These are phyloP conservation scores for Uncinocarpus reesii DNA, from an alignment of 2,329 filamentous ascomycete genomes.

Conservation along the genomic window DNA sequence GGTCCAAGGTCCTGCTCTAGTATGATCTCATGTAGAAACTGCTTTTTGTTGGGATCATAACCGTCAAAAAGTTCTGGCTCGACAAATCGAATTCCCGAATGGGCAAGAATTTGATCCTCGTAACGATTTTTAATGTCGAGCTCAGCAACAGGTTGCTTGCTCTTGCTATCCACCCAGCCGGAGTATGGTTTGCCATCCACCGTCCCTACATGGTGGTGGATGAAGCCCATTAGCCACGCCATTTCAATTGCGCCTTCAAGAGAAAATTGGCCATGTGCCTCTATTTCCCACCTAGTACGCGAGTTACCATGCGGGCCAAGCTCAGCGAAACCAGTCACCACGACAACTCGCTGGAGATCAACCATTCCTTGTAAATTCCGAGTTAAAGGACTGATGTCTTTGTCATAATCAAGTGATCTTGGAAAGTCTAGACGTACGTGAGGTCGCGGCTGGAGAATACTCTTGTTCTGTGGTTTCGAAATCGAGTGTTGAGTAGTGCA, in stretches of 20 bases:
- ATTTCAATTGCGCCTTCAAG: conserved; percentile 96
- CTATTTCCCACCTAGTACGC: conserved; percentile 97
- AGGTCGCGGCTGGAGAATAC: background rate
- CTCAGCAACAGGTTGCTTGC: background rate
- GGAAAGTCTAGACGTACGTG: background rate
- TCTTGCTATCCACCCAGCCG: conserved; percentile 12
- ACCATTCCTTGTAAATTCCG: conserved; percentile 29
- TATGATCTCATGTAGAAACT: conserved; percentile 1
- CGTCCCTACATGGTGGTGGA: conserved; percentile 95
- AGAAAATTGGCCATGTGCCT: conserved; percentile 89
- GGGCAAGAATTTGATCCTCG: conserved; percentile 22
- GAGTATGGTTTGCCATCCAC: conserved; percentile 59
- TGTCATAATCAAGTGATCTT: conserved; percentile 15
- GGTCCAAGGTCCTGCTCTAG: conserved; percentile 27
- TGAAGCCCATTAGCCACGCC: conserved; percentile 99
- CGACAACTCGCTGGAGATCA: conserved; percentile 30
- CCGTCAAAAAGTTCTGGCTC: conserved; percentile 21
- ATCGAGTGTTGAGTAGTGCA: conserved; percentile 19
- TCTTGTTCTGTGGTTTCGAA: no score
- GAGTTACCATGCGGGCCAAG: conserved; percentile 82
- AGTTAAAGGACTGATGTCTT: conserved; percentile 18
- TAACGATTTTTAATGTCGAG: conserved; percentile 4
- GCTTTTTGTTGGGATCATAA: background rate
- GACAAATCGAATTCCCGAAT: conserved; percentile 29
- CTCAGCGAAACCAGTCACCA: conserved; percentile 31